A percentile compares a stretch with the other conserved stretches of the same genome.
Conservation (phyloP, 768 basidiomycete species). For the Leccinum rimulosum region DNA sequence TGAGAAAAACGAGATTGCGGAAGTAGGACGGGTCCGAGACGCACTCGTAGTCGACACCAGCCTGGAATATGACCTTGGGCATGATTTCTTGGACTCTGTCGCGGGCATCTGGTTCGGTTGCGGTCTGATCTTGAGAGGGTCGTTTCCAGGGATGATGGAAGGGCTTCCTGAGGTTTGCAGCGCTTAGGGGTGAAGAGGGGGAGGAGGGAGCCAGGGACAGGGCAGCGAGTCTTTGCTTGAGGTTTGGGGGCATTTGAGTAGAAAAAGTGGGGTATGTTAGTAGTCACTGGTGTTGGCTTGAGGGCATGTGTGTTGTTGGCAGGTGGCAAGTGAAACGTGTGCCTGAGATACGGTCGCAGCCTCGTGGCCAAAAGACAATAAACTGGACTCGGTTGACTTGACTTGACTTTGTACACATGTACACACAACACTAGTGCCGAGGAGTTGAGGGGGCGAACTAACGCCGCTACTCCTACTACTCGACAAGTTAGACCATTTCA, state of each 20-base stretch:
- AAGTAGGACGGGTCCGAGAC: slow-evolving; percentile 26
- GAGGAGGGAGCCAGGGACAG: slow-evolving; percentile 54
- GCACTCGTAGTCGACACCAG: slow-evolving; percentile 88
- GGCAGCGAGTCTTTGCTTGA: slow-evolving; percentile 68
- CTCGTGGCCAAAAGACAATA: not conserved
- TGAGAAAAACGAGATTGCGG: slow-evolving; percentile 14
- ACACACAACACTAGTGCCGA: not conserved
- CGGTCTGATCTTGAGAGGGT: slow-evolving; percentile 25
- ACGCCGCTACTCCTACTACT: not conserved
- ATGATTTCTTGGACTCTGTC: slow-evolving; percentile 64
- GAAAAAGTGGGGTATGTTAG: not conserved
- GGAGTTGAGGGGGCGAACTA: too few relatives aligned
- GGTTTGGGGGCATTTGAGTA: slow-evolving; percentile 35
- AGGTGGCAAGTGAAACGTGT: not conserved
- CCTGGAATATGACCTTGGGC: slow-evolving; percentile 76
- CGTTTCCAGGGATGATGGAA: slow-evolving; percentile 58
- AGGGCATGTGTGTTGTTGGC: slow-evolving; percentile 15
- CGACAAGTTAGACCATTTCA: not conserved
- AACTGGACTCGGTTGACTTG: not conserved
- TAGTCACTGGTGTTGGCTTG: not conserved
- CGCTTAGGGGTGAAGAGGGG: slow-evolving; percentile 37
- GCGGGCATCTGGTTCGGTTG: slow-evolving; percentile 27
- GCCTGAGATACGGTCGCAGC: not conserved
- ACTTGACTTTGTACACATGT: slow-evolving; percentile 4
- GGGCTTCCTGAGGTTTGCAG: slow-evolving; percentile 32